Percentiles rank a stretch among this genome's conserved stretches.
phyloP scores from a whole-genome alignment of 331 rosid genomes.

The Quercus tomentella region DNA sequence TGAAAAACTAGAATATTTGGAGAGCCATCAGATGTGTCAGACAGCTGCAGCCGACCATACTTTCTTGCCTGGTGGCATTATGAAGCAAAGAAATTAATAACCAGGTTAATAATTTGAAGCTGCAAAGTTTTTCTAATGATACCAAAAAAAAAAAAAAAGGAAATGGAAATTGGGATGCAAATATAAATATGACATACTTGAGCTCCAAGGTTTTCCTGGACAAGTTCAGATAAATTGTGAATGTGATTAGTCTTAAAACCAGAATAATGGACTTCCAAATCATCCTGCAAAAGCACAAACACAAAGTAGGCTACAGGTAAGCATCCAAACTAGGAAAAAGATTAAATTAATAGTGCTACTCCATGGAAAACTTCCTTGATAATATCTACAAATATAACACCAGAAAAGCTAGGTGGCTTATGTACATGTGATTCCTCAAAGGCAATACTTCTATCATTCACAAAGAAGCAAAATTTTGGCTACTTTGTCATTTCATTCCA shows the following conservation, averaged over 20 bases:
- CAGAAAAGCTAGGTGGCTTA: background rate
- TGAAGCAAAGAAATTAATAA: slow-evolving; percentile 17
- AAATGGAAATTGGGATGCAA: slow-evolving; percentile 6
- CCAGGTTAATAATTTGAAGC: background rate
- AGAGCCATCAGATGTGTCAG: slow-evolving; percentile 65
- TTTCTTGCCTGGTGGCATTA: slow-evolving; percentile 47
- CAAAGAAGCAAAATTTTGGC: background rate
- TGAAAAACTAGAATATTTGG: slow-evolving; percentile 83
- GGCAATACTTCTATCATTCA: background rate
- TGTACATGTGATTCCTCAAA: background rate
- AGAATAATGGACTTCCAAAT: slow-evolving; percentile 70
- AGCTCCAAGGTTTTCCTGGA: slow-evolving; percentile 64
- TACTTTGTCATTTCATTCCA: slow-evolving; percentile 11
- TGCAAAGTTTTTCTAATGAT: background rate
- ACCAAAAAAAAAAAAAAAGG: background rate
- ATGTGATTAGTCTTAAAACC: slow-evolving; percentile 80
- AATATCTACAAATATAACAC: background rate
- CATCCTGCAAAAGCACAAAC: slow-evolving; percentile 53
- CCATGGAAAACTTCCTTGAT: background rate
- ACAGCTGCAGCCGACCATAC: slow-evolving; percentile 60
- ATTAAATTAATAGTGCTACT: background rate
- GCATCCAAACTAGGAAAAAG: background rate
- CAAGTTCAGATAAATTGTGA: slow-evolving; percentile 94
- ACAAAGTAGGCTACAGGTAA: slow-evolving; percentile 9
- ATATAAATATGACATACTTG: slow-evolving; percentile 48